Conservation (phyloP, 768 basidiomycete species). For the Russula sp. region DNA sequence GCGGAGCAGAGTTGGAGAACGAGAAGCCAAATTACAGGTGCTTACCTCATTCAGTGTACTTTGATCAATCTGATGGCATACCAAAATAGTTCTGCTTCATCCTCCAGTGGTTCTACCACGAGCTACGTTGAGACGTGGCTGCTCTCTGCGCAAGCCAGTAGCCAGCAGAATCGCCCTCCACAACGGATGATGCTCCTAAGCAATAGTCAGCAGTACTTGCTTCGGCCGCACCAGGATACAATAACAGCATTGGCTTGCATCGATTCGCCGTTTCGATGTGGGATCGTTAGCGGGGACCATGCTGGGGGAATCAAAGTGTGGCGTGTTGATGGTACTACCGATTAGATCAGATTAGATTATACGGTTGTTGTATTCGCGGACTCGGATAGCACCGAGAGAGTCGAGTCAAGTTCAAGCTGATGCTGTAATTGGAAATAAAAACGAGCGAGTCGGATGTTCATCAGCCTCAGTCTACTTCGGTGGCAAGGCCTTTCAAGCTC, state of each 20-base stretch:
- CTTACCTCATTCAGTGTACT: conserved; percentile 15
- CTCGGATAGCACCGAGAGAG: conserved; percentile 7
- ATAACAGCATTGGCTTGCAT: conserved; percentile 81
- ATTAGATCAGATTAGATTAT: not conserved
- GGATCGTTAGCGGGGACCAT: conserved; percentile 87
- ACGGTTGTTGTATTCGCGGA: too few relatives aligned
- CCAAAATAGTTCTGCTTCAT: conserved; percentile 30
- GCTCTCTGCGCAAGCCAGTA: conserved; percentile 35
- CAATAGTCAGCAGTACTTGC: conserved; percentile 75
- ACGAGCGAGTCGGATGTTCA: conserved; percentile 10
- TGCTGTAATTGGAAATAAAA: not conserved
- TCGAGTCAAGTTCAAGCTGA: not conserved
- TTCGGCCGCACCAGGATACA: conserved; percentile 87
- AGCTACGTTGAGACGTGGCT: conserved; percentile 64
- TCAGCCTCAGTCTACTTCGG: conserved; percentile 11
- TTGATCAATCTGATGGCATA: conserved; percentile 6
- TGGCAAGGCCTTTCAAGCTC: conserved; percentile 24
- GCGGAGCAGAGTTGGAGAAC: conserved; percentile 67
- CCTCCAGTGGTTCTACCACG: conserved; percentile 41
- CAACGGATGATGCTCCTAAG: conserved; percentile 75
- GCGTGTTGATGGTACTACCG: conserved; percentile 51
- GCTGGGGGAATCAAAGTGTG: conserved; percentile 89
- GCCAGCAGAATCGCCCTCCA: conserved; percentile 58
- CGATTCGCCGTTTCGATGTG: conserved; percentile 89
- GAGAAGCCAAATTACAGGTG: conserved; percentile 79